Percentiles rank a stretch among this genome's conserved stretches.
These are phyloP conservation scores for Hortiboletus rubellus DNA, from an alignment of 1,284 basidiomycete species.

Conservation along the genomic window DNA sequence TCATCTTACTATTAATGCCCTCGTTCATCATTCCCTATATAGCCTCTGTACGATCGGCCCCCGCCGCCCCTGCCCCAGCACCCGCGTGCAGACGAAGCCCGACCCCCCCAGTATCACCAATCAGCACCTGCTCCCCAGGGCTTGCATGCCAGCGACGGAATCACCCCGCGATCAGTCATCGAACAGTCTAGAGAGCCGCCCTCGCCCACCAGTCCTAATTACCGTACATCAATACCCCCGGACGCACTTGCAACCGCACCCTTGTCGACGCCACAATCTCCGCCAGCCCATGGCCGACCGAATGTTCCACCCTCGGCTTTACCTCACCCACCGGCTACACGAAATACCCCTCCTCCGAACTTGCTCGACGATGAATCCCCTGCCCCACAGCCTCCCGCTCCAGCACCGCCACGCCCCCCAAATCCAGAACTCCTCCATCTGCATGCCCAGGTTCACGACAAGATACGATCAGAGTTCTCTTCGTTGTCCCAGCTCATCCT, in stretches of 20 bases:
- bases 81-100: slow-evolving; percentile 19
- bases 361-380: slow-evolving; percentile 53
- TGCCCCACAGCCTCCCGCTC: slow-evolving; percentile 32
- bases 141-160: not conserved
- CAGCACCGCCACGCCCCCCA: slow-evolving; percentile 79
- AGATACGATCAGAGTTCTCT: slow-evolving; percentile 68
- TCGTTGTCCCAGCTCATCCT: slow-evolving; percentile 66
- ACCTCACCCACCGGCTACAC: slow-evolving; percentile 26
- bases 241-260: slow-evolving; percentile 14
- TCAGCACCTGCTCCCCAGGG: slow-evolving; percentile 20
- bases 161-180: slow-evolving; percentile 24
- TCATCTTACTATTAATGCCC: slow-evolving; percentile 5
- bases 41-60: slow-evolving; percentile 39
- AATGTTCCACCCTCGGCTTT: slow-evolving; percentile 13
- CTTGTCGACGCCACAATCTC: slow-evolving; percentile 22
- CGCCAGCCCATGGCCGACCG: slow-evolving; percentile 17
- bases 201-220: slow-evolving; percentile 32
- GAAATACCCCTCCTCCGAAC: slow-evolving; percentile 41
- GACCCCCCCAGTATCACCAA: slow-evolving; percentile 35
- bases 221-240: slow-evolving; percentile 29
- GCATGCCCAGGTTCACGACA: slow-evolving; percentile 79
- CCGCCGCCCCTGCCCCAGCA: slow-evolving; percentile 43
- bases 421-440: slow-evolving; percentile 86
- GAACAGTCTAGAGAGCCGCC: slow-evolving; percentile 23
- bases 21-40: slow-evolving; percentile 5